Evolutionary conservation across 177 flowering plant species (phyloP), one percentile per base, ranked within the genome.

Genomic region (Telopea speciosissima): DNA sequence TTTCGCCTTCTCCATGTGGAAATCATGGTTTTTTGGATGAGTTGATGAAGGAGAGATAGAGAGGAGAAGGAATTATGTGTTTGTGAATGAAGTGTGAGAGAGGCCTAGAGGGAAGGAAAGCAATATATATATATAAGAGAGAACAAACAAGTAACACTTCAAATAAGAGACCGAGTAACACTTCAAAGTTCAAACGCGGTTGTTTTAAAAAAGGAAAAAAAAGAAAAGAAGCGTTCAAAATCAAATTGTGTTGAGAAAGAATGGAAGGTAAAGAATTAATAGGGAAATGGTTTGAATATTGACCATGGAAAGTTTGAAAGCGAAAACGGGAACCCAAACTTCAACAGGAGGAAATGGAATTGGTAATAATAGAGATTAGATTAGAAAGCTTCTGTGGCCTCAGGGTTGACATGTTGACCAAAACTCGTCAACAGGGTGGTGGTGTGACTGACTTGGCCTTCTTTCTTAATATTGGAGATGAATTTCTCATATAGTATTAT

Each of bases 261-360:
- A 33, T 33, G 40, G 40, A 33, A 33, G 40, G 40, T 33, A 33
- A 33, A 7, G 54, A 45, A 13, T 1, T 1, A n/a, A 24, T 1
- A 4, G 61, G 59, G 3, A 3, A 26, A 7, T 8, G 61, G 24
- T 56, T 56, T 56, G 61, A 56, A 56, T n/a, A 56, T 56, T 56
- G 61, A 56, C 61, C 61, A 6, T 56, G 21, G 61, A 56, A 56
- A 56, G 61, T 56, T 56, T 56, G 61, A 56, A 56, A 56, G 40
- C 1, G 31, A 26, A 3, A 26, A 26, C 1, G 1, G 31, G 31
- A 26, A 26, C 1, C 31, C 31, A 3, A 26, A 26, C 31, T 26
- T 26, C 31, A 33, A 33, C 40, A 33, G 40, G n/a, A n/a, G n/a
- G n/a, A n/a, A n/a, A n/a, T n/a, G n/a, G n/a, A n/a, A n/a, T n/a